Percentiles rank a stretch among this genome's conserved stretches.
These are phyloP conservation scores for Erythrophleum fordii DNA, from an alignment of 306 rosid genomes.

Conservation along the genomic window DNA sequence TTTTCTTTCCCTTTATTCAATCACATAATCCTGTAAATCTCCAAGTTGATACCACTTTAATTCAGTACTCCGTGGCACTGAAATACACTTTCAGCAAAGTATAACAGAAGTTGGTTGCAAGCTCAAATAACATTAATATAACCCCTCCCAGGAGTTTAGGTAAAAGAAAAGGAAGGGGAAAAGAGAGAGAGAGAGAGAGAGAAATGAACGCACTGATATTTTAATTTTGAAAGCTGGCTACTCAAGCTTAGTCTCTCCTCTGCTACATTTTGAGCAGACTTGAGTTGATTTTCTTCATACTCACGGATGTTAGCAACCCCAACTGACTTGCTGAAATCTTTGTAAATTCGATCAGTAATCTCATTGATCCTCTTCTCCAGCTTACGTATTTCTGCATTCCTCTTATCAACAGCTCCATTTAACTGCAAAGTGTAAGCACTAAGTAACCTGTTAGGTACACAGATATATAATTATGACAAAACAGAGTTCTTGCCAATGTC, in stretches of 20 bases:
- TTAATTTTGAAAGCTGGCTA: constrained; percentile 88
- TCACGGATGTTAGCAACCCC: constrained; percentile 99
- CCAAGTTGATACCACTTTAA: constrained; percentile 17
- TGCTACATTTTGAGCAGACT: constrained; percentile 81
- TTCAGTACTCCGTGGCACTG: background rate
- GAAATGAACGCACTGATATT: constrained; percentile 77
- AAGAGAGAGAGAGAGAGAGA: background rate
- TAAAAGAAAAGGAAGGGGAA: constrained; percentile 6
- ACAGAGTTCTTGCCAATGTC: constrained; percentile 38
- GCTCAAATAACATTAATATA: background rate
- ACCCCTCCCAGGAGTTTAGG: background rate
- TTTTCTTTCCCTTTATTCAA: constrained; percentile 1
- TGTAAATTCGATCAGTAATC: constrained; percentile 85
- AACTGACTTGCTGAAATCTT: constrained; percentile 84
- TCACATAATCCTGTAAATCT: background rate
- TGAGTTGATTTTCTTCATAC: constrained; percentile 94
- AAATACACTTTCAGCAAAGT: constrained; percentile 26
- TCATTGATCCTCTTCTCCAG: constrained; percentile 91
- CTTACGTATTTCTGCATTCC: constrained; percentile 64
- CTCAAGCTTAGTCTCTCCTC: constrained; percentile 93
- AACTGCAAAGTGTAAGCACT: constrained; percentile 55
- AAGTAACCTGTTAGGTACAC: constrained; percentile 30
- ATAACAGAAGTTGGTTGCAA: background rate
- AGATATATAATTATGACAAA: constrained; percentile 19
- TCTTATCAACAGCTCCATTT: constrained; percentile 63